phyloP scores from a whole-genome alignment of 2,329 filamentous ascomycete species.

The Arthrobotrys iridis region DNA sequence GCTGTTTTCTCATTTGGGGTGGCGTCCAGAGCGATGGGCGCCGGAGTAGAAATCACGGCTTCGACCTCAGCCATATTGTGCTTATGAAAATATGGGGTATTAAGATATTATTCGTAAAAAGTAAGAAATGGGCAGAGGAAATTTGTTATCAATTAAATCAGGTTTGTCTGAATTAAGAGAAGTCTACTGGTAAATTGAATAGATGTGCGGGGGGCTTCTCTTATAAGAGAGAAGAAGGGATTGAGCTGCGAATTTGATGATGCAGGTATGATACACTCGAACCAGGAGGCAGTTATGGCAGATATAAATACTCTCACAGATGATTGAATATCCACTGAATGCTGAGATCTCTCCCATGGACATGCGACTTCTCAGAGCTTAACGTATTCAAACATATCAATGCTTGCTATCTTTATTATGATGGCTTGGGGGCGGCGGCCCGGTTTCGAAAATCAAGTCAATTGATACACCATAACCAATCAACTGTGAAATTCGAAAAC shows the following conservation, averaged over 20 bases:
- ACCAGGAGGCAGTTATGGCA: too few relatives aligned
- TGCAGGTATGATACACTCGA: too few relatives aligned
- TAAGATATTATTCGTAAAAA: background rate
- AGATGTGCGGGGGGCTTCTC: too few relatives aligned
- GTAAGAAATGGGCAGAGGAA: background rate
- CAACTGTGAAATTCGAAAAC: background rate
- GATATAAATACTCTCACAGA: too few relatives aligned
- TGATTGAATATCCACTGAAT: too few relatives aligned
- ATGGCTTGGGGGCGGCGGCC: too few relatives aligned
- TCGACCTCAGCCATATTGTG: background rate
- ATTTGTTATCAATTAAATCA: too few relatives aligned
- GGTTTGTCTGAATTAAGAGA: background rate
- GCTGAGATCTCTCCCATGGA: too few relatives aligned
- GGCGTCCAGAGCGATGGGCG: background rate
- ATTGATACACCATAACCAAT: background rate
- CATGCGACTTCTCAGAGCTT: too few relatives aligned
- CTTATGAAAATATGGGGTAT: background rate
- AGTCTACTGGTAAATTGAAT: too few relatives aligned
- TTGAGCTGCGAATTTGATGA: too few relatives aligned
- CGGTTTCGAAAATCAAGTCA: background rate
- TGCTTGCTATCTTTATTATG: background rate
- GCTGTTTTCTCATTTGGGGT: slow-evolving; percentile 5
- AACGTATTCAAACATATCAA: background rate
- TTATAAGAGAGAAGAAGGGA: too few relatives aligned
- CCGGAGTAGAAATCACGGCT: background rate